phyloP scores from a whole-genome alignment of 78 protist genomes.

The Guillardia theta region DNA sequence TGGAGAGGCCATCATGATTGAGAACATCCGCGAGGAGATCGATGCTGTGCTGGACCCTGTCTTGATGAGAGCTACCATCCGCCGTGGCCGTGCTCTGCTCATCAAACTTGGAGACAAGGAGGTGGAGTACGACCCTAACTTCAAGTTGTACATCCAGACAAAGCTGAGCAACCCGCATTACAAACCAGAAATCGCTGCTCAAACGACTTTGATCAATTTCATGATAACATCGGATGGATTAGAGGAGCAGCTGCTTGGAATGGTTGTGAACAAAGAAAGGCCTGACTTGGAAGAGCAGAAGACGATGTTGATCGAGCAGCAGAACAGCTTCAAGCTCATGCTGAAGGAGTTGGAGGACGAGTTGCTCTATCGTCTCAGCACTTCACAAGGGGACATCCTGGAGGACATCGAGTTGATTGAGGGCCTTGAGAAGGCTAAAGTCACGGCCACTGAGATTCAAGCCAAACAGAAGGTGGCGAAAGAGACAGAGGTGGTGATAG shows the following conservation, averaged over 20 bases:
- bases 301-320: constrained; percentile 55
- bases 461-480: constrained; percentile 58
- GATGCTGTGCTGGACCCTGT: constrained; percentile 74
- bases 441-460: constrained; percentile 65
- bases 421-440: constrained; percentile 75
- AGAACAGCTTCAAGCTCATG: constrained; percentile 74
- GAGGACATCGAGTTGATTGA: constrained; percentile 72
- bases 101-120: constrained; percentile 74
- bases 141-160: constrained; percentile 79
- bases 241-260: constrained; percentile 91
- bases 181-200: constrained; percentile 87
- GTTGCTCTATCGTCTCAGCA: constrained; percentile 60
- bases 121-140: constrained; percentile 62
- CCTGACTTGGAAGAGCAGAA: constrained; percentile 78
- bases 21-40: constrained; percentile 61
- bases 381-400: constrained; percentile 80
- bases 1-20: constrained; percentile 68
- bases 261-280: constrained; percentile 82
- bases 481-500: constrained; percentile 49
- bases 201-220: constrained; percentile 88
- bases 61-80: constrained; percentile 27
- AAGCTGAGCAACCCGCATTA: constrained; percentile 86
- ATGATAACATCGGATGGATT: constrained; percentile 83
- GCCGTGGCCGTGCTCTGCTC: background rate
- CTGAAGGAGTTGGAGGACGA: constrained; percentile 67